A percentile compares a stretch with the other conserved stretches of the same genome.
Conservation (phyloP, 2,329 filamentous ascomycete species). For the Kalaharituber pfeilii region DNA sequence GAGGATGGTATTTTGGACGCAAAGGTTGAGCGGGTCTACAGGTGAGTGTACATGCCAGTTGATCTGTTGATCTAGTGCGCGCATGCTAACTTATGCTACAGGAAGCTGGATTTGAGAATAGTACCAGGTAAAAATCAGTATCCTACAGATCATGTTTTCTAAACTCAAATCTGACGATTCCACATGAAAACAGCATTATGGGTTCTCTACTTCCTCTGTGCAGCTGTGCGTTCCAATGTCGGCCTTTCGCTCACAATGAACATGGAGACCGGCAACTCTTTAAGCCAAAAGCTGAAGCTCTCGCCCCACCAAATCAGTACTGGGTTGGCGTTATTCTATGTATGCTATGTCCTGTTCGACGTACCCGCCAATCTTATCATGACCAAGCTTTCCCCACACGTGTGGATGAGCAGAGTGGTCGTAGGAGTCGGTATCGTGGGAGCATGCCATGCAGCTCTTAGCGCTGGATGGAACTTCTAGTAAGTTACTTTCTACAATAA, state of each 20-base stretch:
- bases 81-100: background rate
- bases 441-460: slow-evolving; percentile 64
- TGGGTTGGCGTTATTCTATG: slow-evolving; percentile 75
- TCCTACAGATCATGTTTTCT: too few relatives aligned
- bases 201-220: slow-evolving; percentile 81
- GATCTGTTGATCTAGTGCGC: background rate
- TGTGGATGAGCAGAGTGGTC: slow-evolving; percentile 87
- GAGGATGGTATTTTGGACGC: slow-evolving; percentile 13
- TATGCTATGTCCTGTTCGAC: slow-evolving; percentile 80
- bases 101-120: background rate
- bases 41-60: slow-evolving; percentile 20
- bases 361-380: slow-evolving; percentile 77
- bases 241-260: slow-evolving; percentile 96
- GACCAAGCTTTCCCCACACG: slow-evolving; percentile 64
- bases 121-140: background rate
- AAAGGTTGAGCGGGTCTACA: slow-evolving; percentile 27
- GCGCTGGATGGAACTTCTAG: slow-evolving; percentile 71
- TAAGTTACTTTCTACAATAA: slow-evolving; percentile 27
- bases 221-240: slow-evolving; percentile 79
- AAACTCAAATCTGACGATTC: background rate
- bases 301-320: slow-evolving; percentile 63
- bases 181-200: slow-evolving; percentile 40
- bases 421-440: slow-evolving; percentile 74
- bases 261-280: slow-evolving; percentile 47
- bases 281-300: slow-evolving; percentile 52